These are phyloP conservation scores for Aegilops tauschii DNA, from an alignment of 176 grass and related monocot species.

Conservation along the genomic window DNA sequence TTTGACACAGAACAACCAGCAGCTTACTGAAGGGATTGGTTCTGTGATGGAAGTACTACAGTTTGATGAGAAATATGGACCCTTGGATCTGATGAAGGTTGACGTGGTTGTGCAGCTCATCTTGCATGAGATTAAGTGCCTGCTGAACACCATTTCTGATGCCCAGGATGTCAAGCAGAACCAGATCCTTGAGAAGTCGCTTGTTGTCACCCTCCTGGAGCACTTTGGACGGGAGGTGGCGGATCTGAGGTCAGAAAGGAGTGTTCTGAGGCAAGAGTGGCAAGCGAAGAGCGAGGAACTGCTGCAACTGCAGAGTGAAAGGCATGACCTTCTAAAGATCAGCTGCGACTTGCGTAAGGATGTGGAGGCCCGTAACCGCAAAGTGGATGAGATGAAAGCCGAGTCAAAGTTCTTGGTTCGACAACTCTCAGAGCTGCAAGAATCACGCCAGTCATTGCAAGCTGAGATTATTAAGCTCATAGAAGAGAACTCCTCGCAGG, in stretches of 20 bases:
- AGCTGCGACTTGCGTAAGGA: constrained; percentile 54
- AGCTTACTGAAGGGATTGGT: constrained; percentile 56
- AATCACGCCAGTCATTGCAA: constrained; percentile 60
- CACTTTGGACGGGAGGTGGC: constrained; percentile 85
- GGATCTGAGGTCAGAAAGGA: constrained; percentile 79
- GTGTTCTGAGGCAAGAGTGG: constrained; percentile 58
- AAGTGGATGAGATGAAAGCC: constrained; percentile 56
- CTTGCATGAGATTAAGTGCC: constrained; percentile 74
- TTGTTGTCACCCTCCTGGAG: constrained; percentile 84
- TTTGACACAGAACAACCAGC: constrained; percentile 52
- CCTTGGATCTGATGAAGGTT: constrained; percentile 72
- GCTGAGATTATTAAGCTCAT: constrained; percentile 60
- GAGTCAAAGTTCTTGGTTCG: constrained; percentile 74
- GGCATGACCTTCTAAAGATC: constrained; percentile 41
- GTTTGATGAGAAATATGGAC: constrained; percentile 74
- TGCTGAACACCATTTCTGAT: constrained; percentile 73
- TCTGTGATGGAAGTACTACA: constrained; percentile 68
- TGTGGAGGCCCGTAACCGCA: constrained; percentile 51
- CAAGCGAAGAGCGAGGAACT: constrained; percentile 56
- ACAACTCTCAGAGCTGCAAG: constrained; percentile 73
- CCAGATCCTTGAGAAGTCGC: constrained; percentile 84
- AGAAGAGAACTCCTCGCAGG: constrained; percentile 66
- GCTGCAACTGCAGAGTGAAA: constrained; percentile 46
- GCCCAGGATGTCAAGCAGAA: constrained; percentile 81
- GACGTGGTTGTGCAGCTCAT: constrained; percentile 91